A percentile compares a stretch with the other conserved stretches of the same genome.
Conservation (phyloP, 805 yeast genomes). For the Pichia thaimueangensis region DNA sequence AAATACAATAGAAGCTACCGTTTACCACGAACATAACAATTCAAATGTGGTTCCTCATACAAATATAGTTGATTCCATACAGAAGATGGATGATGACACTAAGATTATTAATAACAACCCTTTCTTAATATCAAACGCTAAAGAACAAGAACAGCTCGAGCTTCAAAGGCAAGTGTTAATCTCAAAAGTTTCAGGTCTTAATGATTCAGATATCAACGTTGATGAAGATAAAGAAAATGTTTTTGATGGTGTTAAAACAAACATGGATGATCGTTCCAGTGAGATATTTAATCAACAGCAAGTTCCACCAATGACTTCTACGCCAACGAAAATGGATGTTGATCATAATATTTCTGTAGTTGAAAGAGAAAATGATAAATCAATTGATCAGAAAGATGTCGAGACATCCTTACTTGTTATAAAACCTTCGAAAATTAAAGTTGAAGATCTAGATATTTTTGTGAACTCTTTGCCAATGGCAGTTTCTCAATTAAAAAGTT, state of each 20-base stretch:
- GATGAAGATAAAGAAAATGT: slow-evolving; percentile 41
- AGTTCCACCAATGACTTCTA: slow-evolving; percentile 3
- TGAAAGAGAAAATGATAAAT: not conserved
- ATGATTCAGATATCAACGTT: slow-evolving; percentile 25
- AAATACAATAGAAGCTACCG: not conserved
- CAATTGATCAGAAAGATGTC: not conserved
- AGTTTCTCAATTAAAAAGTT: slow-evolving; percentile 18
- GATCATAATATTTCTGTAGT: not conserved
- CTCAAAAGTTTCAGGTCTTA: slow-evolving; percentile 1
- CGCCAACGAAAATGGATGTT: slow-evolving; percentile 7
- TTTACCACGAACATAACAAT: not conserved
- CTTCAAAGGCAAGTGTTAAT: no score
- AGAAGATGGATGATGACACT: not conserved
- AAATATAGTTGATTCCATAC: not conserved
- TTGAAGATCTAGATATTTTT: slow-evolving; percentile 14
- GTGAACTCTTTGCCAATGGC: slow-evolving; percentile 19
- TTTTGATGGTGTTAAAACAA: slow-evolving; percentile 21
- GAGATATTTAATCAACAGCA: no score
- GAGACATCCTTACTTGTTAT: not conserved
- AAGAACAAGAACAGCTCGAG: no score
- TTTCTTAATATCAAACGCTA: slow-evolving; percentile 1
- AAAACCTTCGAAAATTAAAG: slow-evolving; percentile 4
- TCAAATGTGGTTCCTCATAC: not conserved
- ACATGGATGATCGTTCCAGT: not conserved
- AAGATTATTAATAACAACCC: slow-evolving; percentile 3